These are phyloP conservation scores for Vanrija sp. DNA, from an alignment of 1,284 basidiomycete genomes.

Conservation along the genomic window DNA sequence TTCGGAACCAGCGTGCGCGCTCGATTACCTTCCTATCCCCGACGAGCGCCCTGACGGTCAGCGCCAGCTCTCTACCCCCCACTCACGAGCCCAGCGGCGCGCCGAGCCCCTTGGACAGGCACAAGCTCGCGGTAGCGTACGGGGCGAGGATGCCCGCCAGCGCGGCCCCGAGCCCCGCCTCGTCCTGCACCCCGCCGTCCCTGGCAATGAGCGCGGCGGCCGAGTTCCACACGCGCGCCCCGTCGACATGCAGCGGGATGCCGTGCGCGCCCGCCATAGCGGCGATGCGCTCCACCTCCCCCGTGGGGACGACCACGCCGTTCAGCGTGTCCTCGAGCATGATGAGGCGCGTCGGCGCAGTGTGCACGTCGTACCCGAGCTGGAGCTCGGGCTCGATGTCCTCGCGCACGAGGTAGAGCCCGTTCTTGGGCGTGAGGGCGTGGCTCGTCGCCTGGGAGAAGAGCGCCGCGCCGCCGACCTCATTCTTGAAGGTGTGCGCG, in stretches of 20 bases:
- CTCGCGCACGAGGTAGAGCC: conserved; percentile 65
- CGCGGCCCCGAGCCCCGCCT: conserved; percentile 48
- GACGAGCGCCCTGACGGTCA: conserved; percentile 59
- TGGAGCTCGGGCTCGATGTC: conserved; percentile 74
- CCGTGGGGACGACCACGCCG: conserved; percentile 86
- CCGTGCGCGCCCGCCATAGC: conserved; percentile 66
- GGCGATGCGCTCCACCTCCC: conserved; percentile 78
- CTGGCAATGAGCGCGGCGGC: conserved; percentile 71
- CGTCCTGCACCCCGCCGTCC: conserved; percentile 44
- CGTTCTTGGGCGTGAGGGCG: conserved; percentile 40
- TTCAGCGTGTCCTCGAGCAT: conserved; percentile 87
- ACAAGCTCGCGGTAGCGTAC: conserved; percentile 87
- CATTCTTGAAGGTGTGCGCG: conserved; percentile 63
- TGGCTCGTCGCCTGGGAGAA: conserved; percentile 77
- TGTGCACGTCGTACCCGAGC: conserved; percentile 68
- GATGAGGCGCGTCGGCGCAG: conserved; percentile 73
- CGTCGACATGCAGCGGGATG: conserved; percentile 85
- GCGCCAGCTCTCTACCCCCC: not conserved
- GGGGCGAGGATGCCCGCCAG: conserved; percentile 79
- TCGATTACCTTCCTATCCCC: conserved; percentile 73
- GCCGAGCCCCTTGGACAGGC: conserved; percentile 92
- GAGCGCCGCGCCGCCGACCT: conserved; percentile 77
- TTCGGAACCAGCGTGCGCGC: conserved; percentile 79
- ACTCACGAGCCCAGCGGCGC: conserved; percentile 78
- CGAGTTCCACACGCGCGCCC: conserved; percentile 83